phyloP scores from a whole-genome alignment of 495 filamentous ascomycete genomes.

The Cairneyella variabilis region DNA sequence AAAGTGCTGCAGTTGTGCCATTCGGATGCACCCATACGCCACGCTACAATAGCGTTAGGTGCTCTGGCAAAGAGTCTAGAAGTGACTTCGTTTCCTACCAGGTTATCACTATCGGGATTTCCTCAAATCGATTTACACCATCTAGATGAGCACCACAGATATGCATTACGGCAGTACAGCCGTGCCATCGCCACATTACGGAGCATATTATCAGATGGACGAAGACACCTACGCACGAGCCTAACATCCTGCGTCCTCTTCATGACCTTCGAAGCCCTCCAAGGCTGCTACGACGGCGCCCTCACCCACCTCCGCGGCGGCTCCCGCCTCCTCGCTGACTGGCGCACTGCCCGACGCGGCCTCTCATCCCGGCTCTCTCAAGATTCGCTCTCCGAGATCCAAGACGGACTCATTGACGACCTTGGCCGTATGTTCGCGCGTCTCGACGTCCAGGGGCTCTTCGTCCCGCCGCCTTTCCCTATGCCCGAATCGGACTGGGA shows the following conservation, averaged over 20 bases:
- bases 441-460: constrained; percentile 25
- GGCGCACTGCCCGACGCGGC: constrained; percentile 23
- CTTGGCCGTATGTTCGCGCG: constrained; percentile 26
- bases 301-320: constrained; percentile 25
- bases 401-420: constrained; percentile 26
- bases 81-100: constrained; percentile 24
- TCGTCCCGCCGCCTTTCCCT: constrained; percentile 25
- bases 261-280: constrained; percentile 26
- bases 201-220: constrained; percentile 20
- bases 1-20: constrained; percentile 57
- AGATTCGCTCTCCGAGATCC: constrained; percentile 27
- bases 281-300: constrained; percentile 26
- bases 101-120: constrained; percentile 25
- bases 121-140: constrained; percentile 26
- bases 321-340: constrained; percentile 25
- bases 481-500: constrained; percentile 26
- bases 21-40: constrained; percentile 56
- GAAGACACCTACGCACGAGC: constrained; percentile 22
- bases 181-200: constrained; percentile 22
- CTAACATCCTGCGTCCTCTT: constrained; percentile 24
- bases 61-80: constrained; percentile 53
- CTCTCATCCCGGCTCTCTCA: constrained; percentile 22
- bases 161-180: constrained; percentile 26
- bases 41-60: constrained; percentile 63
- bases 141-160: constrained; percentile 26